Conservation (phyloP, 1,284 basidiomycete species). For the Athelia sp. region DNA sequence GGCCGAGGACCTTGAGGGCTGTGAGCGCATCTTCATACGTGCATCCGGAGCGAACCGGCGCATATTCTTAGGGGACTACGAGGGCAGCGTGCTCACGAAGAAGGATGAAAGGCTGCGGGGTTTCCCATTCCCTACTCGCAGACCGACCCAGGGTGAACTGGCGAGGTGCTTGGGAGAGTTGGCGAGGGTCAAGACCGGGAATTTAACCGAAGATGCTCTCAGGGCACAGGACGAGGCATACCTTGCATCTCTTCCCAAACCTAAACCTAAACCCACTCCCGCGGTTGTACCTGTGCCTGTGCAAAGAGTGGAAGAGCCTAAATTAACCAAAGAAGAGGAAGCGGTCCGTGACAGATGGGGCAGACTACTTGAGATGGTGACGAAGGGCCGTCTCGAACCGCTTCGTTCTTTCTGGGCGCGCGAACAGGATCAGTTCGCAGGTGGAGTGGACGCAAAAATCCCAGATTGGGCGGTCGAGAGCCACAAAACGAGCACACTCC, state of each 20-base stretch:
- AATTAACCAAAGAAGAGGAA: conserved; percentile 78
- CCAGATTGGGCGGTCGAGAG: conserved; percentile 63
- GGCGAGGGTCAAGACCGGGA: conserved; percentile 80
- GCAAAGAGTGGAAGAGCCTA: conserved; percentile 48
- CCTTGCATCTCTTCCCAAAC: conserved; percentile 80
- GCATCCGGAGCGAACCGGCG: conserved; percentile 81
- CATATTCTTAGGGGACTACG: conserved; percentile 81
- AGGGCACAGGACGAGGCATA: conserved; percentile 83
- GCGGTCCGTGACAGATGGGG: conserved; percentile 70
- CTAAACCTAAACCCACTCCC: conserved; percentile 42
- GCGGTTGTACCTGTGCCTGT: conserved; percentile 23
- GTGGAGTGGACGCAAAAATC: conserved; percentile 53
- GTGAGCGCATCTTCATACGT: conserved; percentile 87
- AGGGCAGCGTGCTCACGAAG: conserved; percentile 59
- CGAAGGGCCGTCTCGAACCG: conserved; percentile 79
- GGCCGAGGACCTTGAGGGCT: conserved; percentile 76
- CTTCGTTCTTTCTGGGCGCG: conserved; percentile 80
- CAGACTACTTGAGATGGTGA: conserved; percentile 85
- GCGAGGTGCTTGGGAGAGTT: conserved; percentile 86
- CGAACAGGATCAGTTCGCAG: conserved; percentile 50
- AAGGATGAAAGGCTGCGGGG: conserved; percentile 77
- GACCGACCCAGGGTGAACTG: conserved; percentile 93
- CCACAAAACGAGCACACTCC: conserved; percentile 50
- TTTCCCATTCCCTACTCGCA: conserved; percentile 90
- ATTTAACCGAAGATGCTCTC: conserved; percentile 83